phyloP scores from a whole-genome alignment of 257 asterid species.

The Lycium ferocissimum region DNA sequence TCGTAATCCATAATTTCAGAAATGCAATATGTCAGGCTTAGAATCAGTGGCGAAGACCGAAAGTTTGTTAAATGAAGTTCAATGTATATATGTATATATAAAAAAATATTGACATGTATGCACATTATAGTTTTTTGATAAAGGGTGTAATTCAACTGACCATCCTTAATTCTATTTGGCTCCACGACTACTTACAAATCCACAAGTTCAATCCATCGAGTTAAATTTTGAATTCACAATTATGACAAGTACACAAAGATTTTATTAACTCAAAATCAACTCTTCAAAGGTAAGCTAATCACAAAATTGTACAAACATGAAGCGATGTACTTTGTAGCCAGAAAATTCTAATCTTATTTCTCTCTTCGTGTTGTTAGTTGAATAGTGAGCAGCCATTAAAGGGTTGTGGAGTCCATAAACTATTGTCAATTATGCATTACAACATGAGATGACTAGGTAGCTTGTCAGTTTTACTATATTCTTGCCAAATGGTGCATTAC shows the following conservation, averaged over 20 bases:
- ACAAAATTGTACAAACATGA: not conserved
- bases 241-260: not conserved
- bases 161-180: not conserved
- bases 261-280: not conserved
- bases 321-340: not conserved
- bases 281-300: not conserved
- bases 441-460: conserved; percentile 18
- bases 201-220: not conserved
- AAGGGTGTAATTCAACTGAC: not conserved
- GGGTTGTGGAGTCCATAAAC: conserved; percentile 5
- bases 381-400: conserved; percentile 15
- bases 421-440: not conserved
- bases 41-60: not conserved
- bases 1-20: not conserved
- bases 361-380: not conserved
- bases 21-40: not conserved
- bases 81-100: no score
- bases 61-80: not conserved
- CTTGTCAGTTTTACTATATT: not conserved
- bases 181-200: not conserved
- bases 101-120: no score
- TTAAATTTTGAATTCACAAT: not conserved
- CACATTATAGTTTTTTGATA: not conserved
- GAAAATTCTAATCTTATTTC: not conserved
- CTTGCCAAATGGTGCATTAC: conserved; percentile 31